Conservation (phyloP, 192 early-diverging fungal genomes). For the Coemansia sp. region DNA sequence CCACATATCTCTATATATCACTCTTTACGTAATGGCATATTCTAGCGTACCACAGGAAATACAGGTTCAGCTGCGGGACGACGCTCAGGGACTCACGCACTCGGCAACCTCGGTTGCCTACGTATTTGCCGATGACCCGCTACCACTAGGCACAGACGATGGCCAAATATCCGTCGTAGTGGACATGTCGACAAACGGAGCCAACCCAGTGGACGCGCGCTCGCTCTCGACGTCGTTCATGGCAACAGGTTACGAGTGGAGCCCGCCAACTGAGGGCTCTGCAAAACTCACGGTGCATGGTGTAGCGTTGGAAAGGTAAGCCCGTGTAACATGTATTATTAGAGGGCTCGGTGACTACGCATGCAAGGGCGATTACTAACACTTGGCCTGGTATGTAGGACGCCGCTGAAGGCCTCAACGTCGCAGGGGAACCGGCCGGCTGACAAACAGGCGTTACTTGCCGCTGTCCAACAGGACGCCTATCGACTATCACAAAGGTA, state of each 20-base stretch:
- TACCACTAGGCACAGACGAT: conserved; percentile 28
- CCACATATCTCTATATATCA: not conserved
- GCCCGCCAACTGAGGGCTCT: not conserved
- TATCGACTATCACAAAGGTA: conserved; percentile 33
- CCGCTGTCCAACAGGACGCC: conserved; percentile 36
- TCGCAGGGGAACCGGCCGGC: not conserved
- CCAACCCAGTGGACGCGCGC: conserved; percentile 10
- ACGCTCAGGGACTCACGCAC: conserved; percentile 25
- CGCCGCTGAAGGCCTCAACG: not conserved
- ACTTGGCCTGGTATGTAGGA: not conserved
- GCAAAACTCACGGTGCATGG: conserved; percentile 22
- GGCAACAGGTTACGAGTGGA: conserved; percentile 43
- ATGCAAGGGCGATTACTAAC: no score
- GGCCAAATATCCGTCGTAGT: conserved; percentile 27
- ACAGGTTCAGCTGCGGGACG: conserved; percentile 36
- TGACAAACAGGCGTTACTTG: conserved; percentile 5
- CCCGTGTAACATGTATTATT: no score
- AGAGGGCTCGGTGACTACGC: no score
- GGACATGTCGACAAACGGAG: conserved; percentile 34
- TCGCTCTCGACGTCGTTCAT: conserved; percentile 41
- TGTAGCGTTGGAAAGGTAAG: conserved; percentile 23
- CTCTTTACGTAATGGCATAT: not conserved
- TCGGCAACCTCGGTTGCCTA: conserved; percentile 18
- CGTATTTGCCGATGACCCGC: conserved; percentile 44
- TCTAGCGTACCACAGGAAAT: conserved; percentile 10